Base-by-base conservation (phyloP, 768 basidiomycete genomes). In the Boletus subcaerulescens region DNA sequence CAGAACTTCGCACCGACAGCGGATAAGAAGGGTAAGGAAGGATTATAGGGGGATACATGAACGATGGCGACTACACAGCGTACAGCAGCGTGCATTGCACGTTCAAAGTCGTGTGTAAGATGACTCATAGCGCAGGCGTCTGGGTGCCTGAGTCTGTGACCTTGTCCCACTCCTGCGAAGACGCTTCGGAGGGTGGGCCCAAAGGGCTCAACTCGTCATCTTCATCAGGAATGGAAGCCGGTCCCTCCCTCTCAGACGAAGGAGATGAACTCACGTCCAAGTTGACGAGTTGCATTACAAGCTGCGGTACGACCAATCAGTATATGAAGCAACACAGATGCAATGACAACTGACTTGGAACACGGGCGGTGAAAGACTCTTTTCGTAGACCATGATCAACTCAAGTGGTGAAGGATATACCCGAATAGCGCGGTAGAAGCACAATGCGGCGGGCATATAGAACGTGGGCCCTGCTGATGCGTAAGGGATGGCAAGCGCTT, bases 391-490 rank as follows among this genome's bases (percentile, higher is more conserved):
- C 71, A 89, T 84, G 64, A 99, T 88, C 62, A 98, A 83, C 72
- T 98, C 97, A 32, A 93, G 84, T 1, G 95, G 93, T 31, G 90
- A 85, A 47, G 97, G 97, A 75, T 99, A 99, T 35, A 97, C 93
- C 51, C 89, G 80, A 55, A 98, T 84, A 1, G 93, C 95, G 47
- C 93, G 83, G 81, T 86, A 99, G 82, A 98, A 98, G 40, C 86
- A 83, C 67, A 91, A 72, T 40, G 97, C 95, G 18, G 95, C 87
- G 12, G 85, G 80, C 26, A 98, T 78, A 66, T 87, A 75, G 73
- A 85, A 87, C 26, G 79, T 72, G 41, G 91, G 87, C 36, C 95
- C 96, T 97, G 57, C 24, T 22, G 52, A 50, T 45, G 31, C n/a
- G 48, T 59, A 14, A 56, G 45, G 10, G 38, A 46, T 48, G 9